Evolutionary conservation across 495 filamentous ascomycete species (phyloP), one percentile per base, ranked within the genome.

Genomic region (Hypoxylon intermedium): DNA sequence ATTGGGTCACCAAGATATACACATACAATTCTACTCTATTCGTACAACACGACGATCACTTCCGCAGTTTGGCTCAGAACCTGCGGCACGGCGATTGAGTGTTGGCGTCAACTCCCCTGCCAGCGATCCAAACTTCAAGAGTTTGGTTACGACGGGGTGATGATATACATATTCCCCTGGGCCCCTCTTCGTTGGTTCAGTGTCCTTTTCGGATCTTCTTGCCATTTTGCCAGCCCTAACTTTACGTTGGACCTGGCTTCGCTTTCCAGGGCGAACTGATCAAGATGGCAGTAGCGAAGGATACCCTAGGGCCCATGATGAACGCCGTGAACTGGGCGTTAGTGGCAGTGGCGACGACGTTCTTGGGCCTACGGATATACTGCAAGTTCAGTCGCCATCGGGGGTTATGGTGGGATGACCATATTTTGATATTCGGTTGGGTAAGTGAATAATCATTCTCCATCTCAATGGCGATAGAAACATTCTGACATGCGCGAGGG

Each of bases 311-410:
- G 23, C 71, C 69, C n/a, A 72, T 76, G 58, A 55, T 76, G 54
- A 76, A 77, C 58, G 73, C 72, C 38, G 72, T 68, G 31, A 70
- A 75, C 43, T 77, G 75, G 75, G 16, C 57, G 7, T 61, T 77
- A 13, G 67, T 58, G 6, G 33, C 26, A 24, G 28, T 74, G 26
- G 63, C 75, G 7, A n/a, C 44, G 3, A 59, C 67, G 5, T 77
- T 79, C 43, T 60, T 70, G 9, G 46, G 28, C 15, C 54, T 72
- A 40, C 64, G 70, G 11, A 6, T 72, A 13, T 72, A 68, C 37
- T 70, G 67, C 67, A 72, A 72, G 53, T 47, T 65, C 23, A 58
- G 55, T 50, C 58, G 67, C 4, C 52, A 61, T 40, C 52, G 59
- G 38, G 58, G 62, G 20, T 55, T 72, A 30, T 72, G 70, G 70